A percentile compares a stretch with the other conserved stretches of the same genome.
Evolutionary conservation across 2,329 filamentous ascomycete species (phyloP).

Genomic region (Sporothrix luriei): DNA sequence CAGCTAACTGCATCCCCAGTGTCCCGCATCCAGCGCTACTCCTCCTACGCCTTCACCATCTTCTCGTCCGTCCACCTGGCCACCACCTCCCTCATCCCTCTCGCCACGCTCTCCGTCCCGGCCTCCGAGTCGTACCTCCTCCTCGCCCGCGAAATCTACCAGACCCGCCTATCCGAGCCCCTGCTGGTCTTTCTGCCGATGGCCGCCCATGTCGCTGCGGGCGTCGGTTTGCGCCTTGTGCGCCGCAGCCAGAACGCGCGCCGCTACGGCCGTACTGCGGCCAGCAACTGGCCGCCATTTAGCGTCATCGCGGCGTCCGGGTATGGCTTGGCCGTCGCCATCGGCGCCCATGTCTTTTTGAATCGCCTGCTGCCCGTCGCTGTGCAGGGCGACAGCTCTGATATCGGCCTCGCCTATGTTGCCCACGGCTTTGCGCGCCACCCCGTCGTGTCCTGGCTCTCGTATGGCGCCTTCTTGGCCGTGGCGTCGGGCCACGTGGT

Average conservation of each 20-base stretch:
- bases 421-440: constrained; percentile 80
- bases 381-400: constrained; percentile 81
- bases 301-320: constrained; percentile 73
- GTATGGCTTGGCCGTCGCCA: constrained; percentile 66
- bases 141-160: constrained; percentile 89
- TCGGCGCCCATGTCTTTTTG: constrained; percentile 71
- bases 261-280: constrained; percentile 73
- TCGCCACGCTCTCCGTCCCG: constrained; percentile 70
- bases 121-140: constrained; percentile 83
- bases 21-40: constrained; percentile 79
- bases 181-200: constrained; percentile 76
- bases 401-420: constrained; percentile 80
- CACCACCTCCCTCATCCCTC: constrained; percentile 80
- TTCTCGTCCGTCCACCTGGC: constrained; percentile 77
- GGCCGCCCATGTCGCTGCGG: constrained; percentile 73
- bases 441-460: constrained; percentile 64
- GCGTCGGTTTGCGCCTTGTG: constrained; percentile 74
- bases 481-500: constrained; percentile 75
- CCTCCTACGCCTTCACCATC: constrained; percentile 78
- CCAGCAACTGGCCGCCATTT: constrained; percentile 69
- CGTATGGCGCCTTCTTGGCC: constrained; percentile 69
- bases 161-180: constrained; percentile 78
- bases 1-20: constrained; percentile 52
- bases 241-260: constrained; percentile 70
- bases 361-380: constrained; percentile 75